A percentile compares a stretch with the other conserved stretches of the same genome.
phyloP scores from a whole-genome alignment of 495 filamentous ascomycete genomes.

The Penicillium herquei region DNA sequence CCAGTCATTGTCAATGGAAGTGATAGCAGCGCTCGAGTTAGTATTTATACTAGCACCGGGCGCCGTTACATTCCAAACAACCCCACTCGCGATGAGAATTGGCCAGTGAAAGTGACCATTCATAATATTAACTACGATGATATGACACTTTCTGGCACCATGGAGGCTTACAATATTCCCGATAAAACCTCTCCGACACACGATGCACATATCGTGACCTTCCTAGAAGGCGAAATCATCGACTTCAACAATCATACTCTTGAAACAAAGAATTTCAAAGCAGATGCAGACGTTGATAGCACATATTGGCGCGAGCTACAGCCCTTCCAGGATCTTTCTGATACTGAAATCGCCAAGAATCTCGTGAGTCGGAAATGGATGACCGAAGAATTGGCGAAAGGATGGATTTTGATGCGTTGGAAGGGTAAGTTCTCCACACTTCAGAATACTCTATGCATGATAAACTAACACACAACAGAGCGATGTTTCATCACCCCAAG shows the following conservation, averaged over 20 bases:
- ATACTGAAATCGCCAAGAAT: slow-evolving; percentile 57
- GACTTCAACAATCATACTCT: slow-evolving; percentile 69
- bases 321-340: slow-evolving; percentile 58
- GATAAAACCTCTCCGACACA: slow-evolving; percentile 51
- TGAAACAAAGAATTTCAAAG: slow-evolving; percentile 65
- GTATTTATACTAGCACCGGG: slow-evolving; percentile 30
- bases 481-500: slow-evolving; percentile 69
- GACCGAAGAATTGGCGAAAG: slow-evolving; percentile 47
- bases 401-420: slow-evolving; percentile 77
- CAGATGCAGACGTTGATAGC: slow-evolving; percentile 59
- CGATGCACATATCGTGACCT: slow-evolving; percentile 68
- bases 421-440: slow-evolving; percentile 51
- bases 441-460: background rate
- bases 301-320: slow-evolving; percentile 70
- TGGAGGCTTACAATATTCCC: slow-evolving; percentile 78
- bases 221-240: slow-evolving; percentile 74
- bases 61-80: slow-evolving; percentile 41
- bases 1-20: slow-evolving; percentile 43
- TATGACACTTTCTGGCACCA: slow-evolving; percentile 70
- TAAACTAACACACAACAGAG: slow-evolving; percentile 39
- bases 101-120: slow-evolving; percentile 73
- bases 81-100: slow-evolving; percentile 53
- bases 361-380: slow-evolving; percentile 59
- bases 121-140: slow-evolving; percentile 62
- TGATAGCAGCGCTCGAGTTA: slow-evolving; percentile 30